Evolutionary conservation across 352 stramenopile genomes (phyloP), one percentile per base, ranked within the genome.

Genomic region (Paralagenidium karlingii): DNA sequence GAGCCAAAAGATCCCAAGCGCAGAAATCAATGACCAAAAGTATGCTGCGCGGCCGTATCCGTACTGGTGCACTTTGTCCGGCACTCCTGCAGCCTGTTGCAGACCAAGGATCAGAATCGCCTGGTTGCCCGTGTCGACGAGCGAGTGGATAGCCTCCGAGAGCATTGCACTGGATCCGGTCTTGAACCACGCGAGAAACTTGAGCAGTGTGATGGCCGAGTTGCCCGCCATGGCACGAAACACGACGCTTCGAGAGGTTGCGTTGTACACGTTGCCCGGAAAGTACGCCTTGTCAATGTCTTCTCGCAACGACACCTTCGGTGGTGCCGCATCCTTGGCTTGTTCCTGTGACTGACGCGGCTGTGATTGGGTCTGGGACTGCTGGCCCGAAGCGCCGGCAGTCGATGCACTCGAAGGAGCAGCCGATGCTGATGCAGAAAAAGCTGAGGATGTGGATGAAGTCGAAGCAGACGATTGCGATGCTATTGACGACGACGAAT

Each of bases 1-100:
- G 24, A 97, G 62, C 75, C 95, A 98, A 44, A 99, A 98, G 24
- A 96, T 98, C 9, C 94, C 94, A n/a, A 99, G 61, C 32, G 95
- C 95, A 8, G 82, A 97, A 16, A 99, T 96, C 18, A 99, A 73
- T 47, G 89, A 96, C 95, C 95, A 99, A 61, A 99, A 98, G 74
- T 98, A 99, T 34, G 96, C 84, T 7, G 79, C 86, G 45, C 95
- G 96, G 24, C 94, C 94, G 60, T 98, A 99, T 32, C 93, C 95
- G 58, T 98, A 98, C 44, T 96, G 94, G 60, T 98, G 94, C 26
- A 80, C 75, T 47, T 89, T 89, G 54, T 98, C 94, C 0, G 94
- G 91, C 21, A 80, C 73, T 29, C 79, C 78, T 3, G 73, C 68
- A 3, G 79, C 78, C 46, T 94, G 79, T 9, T 68, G 77, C n/a